Base-by-base conservation (phyloP, 148 eudicot genomes). In the Fallopia convolvulus region DNA sequence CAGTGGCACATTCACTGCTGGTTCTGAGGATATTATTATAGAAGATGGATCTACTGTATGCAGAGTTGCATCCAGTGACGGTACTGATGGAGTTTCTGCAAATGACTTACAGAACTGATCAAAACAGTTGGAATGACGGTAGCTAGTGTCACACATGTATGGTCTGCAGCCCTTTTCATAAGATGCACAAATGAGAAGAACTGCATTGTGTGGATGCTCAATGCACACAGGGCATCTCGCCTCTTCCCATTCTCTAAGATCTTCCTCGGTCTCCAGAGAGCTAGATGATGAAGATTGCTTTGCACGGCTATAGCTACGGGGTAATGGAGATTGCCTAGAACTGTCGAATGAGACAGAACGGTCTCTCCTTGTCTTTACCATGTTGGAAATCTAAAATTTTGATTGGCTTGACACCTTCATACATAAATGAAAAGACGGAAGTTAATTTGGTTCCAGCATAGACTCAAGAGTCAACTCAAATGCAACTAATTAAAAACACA, bases 151-250 rank as follows among this genome's bases (percentile, higher is more conserved):
- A 79, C 99, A 92, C 93, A 95, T 92, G 83, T 85, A 95, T 1
- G 99, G 94, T 20, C 90, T 96, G 72, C 99, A 95, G 52, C 99
- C 99, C 76, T 92, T 95, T 40, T 83, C 88, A 80, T 88, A 90
- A 40, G 99, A 88, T 12, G 94, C 85, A 79, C 99, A 95, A 17
- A 87, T n/a, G 15, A 95, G 91, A 41, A 95, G 91, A 79, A 95
- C 87, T 3, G 97, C 97, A 61, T 95, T 95, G 81, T 95, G 99
- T 46, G 99, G 99, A 79, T 95, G 97, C 82, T 95, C 99, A 86
- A 95, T 92, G 82, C 97, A 95, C 23, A 95, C 94, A 2, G 99
- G 93, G 75, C 99, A 95, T 60, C 93, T 86, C n/a, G 94, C 92
- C 18, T 92, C 97, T 81, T 95, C 99, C 99, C 97, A 95, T 85